Evolutionary conservation across 148 eudicot species (phyloP).

Genomic region (Agrostemma githago): DNA sequence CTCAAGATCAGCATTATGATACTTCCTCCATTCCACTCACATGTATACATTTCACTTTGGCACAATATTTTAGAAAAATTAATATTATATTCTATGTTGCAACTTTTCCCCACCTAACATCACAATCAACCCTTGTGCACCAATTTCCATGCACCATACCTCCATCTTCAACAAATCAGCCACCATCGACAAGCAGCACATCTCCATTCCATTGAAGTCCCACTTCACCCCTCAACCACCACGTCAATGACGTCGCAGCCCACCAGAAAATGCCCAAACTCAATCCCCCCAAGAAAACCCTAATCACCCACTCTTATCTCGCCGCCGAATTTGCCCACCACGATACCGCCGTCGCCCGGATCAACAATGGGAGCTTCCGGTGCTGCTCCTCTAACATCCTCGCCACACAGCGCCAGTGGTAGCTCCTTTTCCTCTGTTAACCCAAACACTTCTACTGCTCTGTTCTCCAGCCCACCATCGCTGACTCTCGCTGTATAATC

Average conservation of each 20-base stretch:
- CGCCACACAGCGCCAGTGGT: conserved; percentile 54
- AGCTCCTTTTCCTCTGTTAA: conserved; percentile 54
- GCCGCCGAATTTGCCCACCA: conserved; percentile 70
- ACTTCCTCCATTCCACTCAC: no score
- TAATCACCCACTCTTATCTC: conserved; percentile 41
- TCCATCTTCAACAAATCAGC: no score
- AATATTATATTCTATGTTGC: no score
- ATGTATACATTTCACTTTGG: no score
- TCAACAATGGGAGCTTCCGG: conserved; percentile 93
- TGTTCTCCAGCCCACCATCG: conserved; percentile 55
- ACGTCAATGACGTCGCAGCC: conserved; percentile 25
- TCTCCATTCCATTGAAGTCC: no score
- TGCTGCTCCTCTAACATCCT: conserved; percentile 60
- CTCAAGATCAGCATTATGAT: background rate
- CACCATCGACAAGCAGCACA: no score
- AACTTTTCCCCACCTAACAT: no score
- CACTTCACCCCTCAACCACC: conserved; percentile 10
- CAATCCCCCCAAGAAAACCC: conserved; percentile 22
- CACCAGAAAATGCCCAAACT: conserved; percentile 30
- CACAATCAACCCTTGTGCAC: no score
- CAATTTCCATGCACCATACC: no score
- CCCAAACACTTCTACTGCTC: conserved; percentile 72
- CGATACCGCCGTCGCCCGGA: conserved; percentile 52
- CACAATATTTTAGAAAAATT: no score
- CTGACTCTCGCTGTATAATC: conserved; percentile 42